Percentiles rank a stretch among this genome's conserved stretches.
phyloP scores from a whole-genome alignment of 1,284 basidiomycete genomes.

The Vanrija sp. region DNA sequence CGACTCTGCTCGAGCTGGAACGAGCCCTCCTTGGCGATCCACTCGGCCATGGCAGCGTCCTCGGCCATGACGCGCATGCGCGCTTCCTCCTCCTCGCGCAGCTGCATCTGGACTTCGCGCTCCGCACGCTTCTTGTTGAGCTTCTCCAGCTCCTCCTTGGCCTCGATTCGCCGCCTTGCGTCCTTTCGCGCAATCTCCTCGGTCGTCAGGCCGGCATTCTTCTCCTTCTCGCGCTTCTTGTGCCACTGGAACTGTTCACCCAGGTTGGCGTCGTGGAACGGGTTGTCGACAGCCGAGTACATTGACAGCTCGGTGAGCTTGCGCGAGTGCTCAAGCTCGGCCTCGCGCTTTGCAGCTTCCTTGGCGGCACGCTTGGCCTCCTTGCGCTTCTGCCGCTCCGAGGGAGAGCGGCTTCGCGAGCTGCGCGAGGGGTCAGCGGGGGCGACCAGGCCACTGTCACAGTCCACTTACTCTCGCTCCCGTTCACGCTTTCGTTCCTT shows the following conservation, averaged over 20 bases:
- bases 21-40: constrained; percentile 94
- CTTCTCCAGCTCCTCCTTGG: constrained; percentile 89
- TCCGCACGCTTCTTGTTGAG: constrained; percentile 86
- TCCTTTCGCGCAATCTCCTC: constrained; percentile 79
- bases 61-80: constrained; percentile 84
- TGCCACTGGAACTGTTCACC: constrained; percentile 96
- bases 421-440: constrained; percentile 17
- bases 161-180: constrained; percentile 75
- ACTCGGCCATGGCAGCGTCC: constrained; percentile 94
- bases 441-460: too few relatives aligned
- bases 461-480: constrained; percentile 37
- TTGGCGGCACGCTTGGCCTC: constrained; percentile 72
- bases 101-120: constrained; percentile 77
- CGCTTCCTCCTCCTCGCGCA: constrained; percentile 89
- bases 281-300: constrained; percentile 89
- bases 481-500: constrained; percentile 23
- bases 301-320: constrained; percentile 77
- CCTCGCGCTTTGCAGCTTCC: constrained; percentile 72
- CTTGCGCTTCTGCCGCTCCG: constrained; percentile 55
- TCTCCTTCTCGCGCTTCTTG: constrained; percentile 96
- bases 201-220: constrained; percentile 74
- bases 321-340: constrained; percentile 79
- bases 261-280: constrained; percentile 94
- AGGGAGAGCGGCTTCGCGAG: constrained; percentile 40
- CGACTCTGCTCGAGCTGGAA: constrained; percentile 95